Percentiles rank a stretch among this genome's conserved stretches.
Conservation (phyloP, 2,329 filamentous ascomycete genomes). For the Rutstroemia sydowiana region DNA sequence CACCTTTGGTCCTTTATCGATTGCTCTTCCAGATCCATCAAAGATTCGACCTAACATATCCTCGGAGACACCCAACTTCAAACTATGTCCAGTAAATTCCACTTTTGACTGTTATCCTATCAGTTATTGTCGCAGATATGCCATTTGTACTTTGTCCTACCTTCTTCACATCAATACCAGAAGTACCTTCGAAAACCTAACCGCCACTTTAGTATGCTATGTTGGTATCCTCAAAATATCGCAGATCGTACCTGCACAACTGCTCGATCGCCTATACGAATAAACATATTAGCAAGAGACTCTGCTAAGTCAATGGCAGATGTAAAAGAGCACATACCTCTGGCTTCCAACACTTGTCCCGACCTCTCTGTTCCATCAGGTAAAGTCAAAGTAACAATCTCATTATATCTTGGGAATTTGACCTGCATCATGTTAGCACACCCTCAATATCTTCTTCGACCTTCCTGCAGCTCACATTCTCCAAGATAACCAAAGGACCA, state of each 20-base stretch:
- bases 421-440: constrained; percentile 50
- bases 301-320: constrained; percentile 7
- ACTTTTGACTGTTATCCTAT: constrained; percentile 68
- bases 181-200: constrained; percentile 93
- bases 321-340: constrained; percentile 60
- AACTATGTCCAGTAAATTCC: constrained; percentile 91
- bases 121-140: constrained; percentile 5
- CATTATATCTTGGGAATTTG: constrained; percentile 96
- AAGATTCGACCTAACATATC: constrained; percentile 99
- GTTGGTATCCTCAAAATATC: not conserved
- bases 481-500: constrained; percentile 92
- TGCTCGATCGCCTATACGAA: constrained; percentile 68
- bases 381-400: constrained; percentile 93
- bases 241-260: constrained; percentile 72
- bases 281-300: constrained; percentile 14
- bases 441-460: not conserved
- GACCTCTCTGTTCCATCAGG: constrained; percentile 91
- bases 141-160: constrained; percentile 37
- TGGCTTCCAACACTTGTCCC: constrained; percentile 93
- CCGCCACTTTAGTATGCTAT: constrained; percentile 23
- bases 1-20: constrained; percentile 98
- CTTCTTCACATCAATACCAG: constrained; percentile 98
- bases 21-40: constrained; percentile 93
- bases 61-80: constrained; percentile 98
- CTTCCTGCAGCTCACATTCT: constrained; percentile 63